Evolutionary conservation across 768 basidiomycete species (phyloP).

Genomic region (Psilocybe sp.): DNA sequence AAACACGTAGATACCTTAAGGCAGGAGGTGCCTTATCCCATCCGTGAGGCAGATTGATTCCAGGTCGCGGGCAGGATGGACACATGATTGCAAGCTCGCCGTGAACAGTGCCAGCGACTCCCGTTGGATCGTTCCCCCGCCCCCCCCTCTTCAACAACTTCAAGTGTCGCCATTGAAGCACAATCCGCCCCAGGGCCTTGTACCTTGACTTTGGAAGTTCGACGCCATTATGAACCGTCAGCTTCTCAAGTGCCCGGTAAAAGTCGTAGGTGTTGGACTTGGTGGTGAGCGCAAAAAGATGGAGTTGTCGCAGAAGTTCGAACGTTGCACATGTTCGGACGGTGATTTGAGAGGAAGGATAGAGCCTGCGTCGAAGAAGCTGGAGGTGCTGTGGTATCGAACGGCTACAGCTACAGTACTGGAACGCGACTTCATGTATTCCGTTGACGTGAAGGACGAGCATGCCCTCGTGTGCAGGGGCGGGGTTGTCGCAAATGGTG

Average conservation of each 20-base stretch:
- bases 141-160: constrained; percentile 13
- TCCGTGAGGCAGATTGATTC: constrained; percentile 15
- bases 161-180: constrained; percentile 17
- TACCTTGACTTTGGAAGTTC: constrained; percentile 14
- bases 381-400: constrained; percentile 11
- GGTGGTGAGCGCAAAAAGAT: constrained; percentile 21
- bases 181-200: constrained; percentile 13
- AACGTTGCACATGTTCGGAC: constrained; percentile 26
- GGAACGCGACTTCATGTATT: constrained; percentile 25
- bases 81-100: constrained; percentile 20
- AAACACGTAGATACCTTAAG: constrained; percentile 8
- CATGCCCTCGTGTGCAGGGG: constrained; percentile 18
- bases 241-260: constrained; percentile 19
- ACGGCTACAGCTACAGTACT: constrained; percentile 28
- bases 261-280: constrained; percentile 30
- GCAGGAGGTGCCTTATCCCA: constrained; percentile 10
- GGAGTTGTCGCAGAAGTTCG: constrained; percentile 20
- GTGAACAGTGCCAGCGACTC: constrained; percentile 7
- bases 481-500: constrained; percentile 10
- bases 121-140: constrained; percentile 9
- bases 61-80: constrained; percentile 18
- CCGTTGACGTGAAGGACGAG: constrained; percentile 25
- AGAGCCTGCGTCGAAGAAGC: constrained; percentile 17
- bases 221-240: constrained; percentile 24
- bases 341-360: constrained; percentile 13